Base-by-base conservation (phyloP, 2,329 filamentous ascomycete genomes). In the Colletotrichum sublineola region DNA sequence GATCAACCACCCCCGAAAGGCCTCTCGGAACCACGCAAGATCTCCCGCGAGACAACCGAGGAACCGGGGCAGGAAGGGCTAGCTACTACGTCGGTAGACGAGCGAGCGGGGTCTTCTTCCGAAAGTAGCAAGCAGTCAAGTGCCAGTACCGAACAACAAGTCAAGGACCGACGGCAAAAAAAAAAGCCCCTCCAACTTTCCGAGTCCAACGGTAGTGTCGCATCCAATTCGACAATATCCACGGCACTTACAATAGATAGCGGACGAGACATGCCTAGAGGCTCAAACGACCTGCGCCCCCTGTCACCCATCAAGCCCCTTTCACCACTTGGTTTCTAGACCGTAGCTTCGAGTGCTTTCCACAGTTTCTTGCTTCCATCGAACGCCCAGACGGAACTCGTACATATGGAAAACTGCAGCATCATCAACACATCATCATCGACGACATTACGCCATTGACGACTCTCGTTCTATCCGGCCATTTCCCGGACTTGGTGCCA, bases 241-340 rank as follows among this genome's bases (percentile, higher is more conserved):
- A 85, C 85, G 18, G 84, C 82, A 12, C 76, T 87, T 67, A 86
- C 84, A n/a, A 81, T 84, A 61, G 81, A 82, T 58, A 85, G 82
- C 71, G 83, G 85, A 31, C 80, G 79, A 52, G 82, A 84, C 36
- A 76, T 77, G 11, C 80, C 77, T 50, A 77, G 79, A 63, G 77
- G 79, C 50, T 80, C 80, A 1, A 81, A 81, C 38, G 86, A 89
- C 63, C 76, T 90, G 55, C 84, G 88, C 55, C 89, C 89, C 3
- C 79, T 92, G 46, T 92, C 90, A 71, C 90, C 90, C 5, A 92
- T 92, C 77, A 90, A 91, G 79, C 90, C 90, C 53, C 80, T 92
- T 58, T 92, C 90, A 46, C 90, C 90, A 15, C 82, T 91, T 77
- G 87, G 89, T 73, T 88, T 91, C 75, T 88, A 80, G 80, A 75